These are phyloP conservation scores for Globisporangium radiosum DNA, from an alignment of 352 stramenopile species.

Conservation along the genomic window DNA sequence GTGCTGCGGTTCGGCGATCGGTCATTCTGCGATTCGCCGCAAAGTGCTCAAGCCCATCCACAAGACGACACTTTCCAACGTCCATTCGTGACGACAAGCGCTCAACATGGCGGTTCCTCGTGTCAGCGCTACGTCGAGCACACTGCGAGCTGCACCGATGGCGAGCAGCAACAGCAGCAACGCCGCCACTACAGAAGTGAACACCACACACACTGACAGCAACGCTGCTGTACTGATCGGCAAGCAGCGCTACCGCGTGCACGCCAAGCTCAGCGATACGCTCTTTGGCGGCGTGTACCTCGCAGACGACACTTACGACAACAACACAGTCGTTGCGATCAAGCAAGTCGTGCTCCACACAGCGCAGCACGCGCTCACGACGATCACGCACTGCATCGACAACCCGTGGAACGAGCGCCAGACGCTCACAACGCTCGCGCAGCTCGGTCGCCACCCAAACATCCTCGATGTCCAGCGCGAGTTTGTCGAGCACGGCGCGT, in stretches of 20 bases:
- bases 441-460: constrained; percentile 26
- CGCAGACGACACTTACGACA: constrained; percentile 19
- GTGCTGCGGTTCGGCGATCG: too few relatives aligned
- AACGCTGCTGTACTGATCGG: neutral
- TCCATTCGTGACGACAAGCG: too few relatives aligned
- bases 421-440: constrained; percentile 16
- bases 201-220: too few relatives aligned
- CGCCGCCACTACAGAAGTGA: too few relatives aligned
- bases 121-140: too few relatives aligned
- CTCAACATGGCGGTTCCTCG: too few relatives aligned
- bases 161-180: too few relatives aligned
- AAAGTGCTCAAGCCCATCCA: too few relatives aligned
- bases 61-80: too few relatives aligned
- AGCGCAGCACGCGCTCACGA: constrained; percentile 16
- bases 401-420: constrained; percentile 38
- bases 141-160: too few relatives aligned
- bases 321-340: constrained; percentile 24
- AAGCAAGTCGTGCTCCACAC: constrained; percentile 27
- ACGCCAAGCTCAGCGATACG: constrained; percentile 17
- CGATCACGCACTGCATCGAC: constrained; percentile 20
- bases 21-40: too few relatives aligned
- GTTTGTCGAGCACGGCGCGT: constrained; percentile 39
- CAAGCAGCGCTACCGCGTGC: constrained; percentile 10
- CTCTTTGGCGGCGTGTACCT: constrained; percentile 37
- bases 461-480: constrained; percentile 32